phyloP scores from a whole-genome alignment of 2,329 filamentous ascomycete species.

The Pseudogymnoascus sp. region DNA sequence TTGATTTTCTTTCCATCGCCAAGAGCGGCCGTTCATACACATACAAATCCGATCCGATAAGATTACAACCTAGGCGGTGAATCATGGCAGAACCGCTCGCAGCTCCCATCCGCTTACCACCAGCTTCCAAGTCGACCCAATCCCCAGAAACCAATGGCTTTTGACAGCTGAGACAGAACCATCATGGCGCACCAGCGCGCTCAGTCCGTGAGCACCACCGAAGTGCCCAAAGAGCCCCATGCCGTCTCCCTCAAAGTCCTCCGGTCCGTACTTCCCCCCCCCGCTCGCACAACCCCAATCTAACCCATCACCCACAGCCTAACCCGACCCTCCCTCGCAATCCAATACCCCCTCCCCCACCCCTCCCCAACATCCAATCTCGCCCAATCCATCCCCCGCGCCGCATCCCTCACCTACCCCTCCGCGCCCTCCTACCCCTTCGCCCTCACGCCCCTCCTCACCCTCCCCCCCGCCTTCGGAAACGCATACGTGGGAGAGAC shows the following conservation, averaged over 20 bases:
- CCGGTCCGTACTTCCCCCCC: constrained; percentile 36
- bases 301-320: constrained; percentile 46
- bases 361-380: constrained; percentile 34
- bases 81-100: constrained; percentile 1
- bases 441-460: constrained; percentile 57
- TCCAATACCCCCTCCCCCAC: constrained; percentile 56
- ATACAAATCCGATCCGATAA: not conserved
- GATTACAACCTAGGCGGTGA: not conserved
- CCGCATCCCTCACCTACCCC: constrained; percentile 69
- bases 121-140: not conserved
- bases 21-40: not conserved
- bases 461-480: constrained; percentile 83
- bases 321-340: constrained; percentile 69
- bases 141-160: not conserved
- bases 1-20: not conserved
- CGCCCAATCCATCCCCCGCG: constrained; percentile 29
- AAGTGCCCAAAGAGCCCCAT: constrained; percentile 60
- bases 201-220: constrained; percentile 17
- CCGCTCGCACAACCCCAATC: constrained; percentile 7
- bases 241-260: constrained; percentile 71
- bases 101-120: not conserved
- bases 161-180: constrained; percentile 7
- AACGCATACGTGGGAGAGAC: constrained; percentile 93
- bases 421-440: constrained; percentile 35
- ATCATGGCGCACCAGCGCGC: constrained; percentile 27